These are phyloP conservation scores for Lotus japonicus DNA, from an alignment of 306 rosid species.

Conservation along the genomic window DNA sequence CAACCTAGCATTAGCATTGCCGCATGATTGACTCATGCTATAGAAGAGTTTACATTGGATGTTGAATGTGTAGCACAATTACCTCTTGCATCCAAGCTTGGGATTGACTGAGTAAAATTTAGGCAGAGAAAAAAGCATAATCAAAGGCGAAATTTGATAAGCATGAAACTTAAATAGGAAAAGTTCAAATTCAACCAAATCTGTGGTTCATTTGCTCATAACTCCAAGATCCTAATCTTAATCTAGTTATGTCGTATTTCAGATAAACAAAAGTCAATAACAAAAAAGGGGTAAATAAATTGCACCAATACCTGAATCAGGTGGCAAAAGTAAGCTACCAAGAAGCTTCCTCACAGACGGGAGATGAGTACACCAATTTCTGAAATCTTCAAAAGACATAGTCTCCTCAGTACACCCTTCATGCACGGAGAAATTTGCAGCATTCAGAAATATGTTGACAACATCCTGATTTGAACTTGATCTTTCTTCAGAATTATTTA, in stretches of 20 bases:
- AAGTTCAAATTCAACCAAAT: background rate
- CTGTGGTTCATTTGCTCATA: background rate
- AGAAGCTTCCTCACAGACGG: slow-evolving; percentile 79
- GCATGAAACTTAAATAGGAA: background rate
- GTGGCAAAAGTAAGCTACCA: slow-evolving; percentile 69
- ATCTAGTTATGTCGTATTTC: background rate
- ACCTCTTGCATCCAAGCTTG: background rate
- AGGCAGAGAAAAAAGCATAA: background rate
- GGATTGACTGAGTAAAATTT: background rate
- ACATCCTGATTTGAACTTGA: slow-evolving; percentile 42
- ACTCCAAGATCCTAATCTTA: slow-evolving; percentile 3
- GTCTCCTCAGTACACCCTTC: slow-evolving; percentile 34
- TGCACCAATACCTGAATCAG: slow-evolving; percentile 50
- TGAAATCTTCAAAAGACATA: slow-evolving; percentile 77
- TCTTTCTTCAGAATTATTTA: slow-evolving; percentile 35
- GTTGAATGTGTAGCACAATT: background rate
- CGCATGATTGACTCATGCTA: background rate
- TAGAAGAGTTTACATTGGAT: background rate
- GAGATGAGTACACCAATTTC: slow-evolving; percentile 64
- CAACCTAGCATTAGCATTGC: background rate
- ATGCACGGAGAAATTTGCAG: slow-evolving; percentile 54
- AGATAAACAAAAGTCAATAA: background rate
- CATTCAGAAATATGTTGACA: slow-evolving; percentile 53
- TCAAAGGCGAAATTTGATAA: background rate
- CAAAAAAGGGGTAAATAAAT: slow-evolving; percentile 8